Base-by-base conservation (phyloP, 495 filamentous ascomycete species). In the Aspergillus bertholletiae region DNA sequence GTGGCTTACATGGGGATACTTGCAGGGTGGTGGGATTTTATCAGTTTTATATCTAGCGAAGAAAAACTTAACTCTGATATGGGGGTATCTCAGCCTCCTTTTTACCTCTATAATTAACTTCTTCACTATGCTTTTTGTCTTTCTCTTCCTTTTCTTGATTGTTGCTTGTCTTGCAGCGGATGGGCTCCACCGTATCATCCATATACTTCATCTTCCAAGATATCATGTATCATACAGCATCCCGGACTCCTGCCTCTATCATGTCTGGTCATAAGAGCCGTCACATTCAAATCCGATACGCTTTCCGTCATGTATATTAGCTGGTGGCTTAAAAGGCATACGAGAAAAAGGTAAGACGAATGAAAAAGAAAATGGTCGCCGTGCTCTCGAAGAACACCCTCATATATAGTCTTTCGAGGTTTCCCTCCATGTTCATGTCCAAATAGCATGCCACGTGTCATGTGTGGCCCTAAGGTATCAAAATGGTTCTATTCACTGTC, bases 51-150 rank as follows among this genome's bases (percentile, higher is more conserved):
- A 30, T 63, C 50, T 63, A 57, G 30, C 60, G 53, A 62, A 55
- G 21, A 44, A 49, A 43, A 45, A 28, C 40, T 51, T 18, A 28
- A 49, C 37, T 50, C 44, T 37, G 44, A 51, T 52, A 28, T 28
- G 13, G 9, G 48, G 60, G 60, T 59, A 63, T 63, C 60, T 57
- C 50, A 49, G 54, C 48, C 47, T 51, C 54, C 51, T 54, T 37
- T 37, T 45, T 28, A 37, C 39, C 46, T 59, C 60, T 63, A 63
- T 63, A 49, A 2, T 20, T 43, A 43, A 43, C 5, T 21, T 20
- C 1, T 15, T 43, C 7, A 7, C 5, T 43, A 43, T 43, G 39
- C 20, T 43, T 12, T 8, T 43, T 22, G 7, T 43, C 6, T 22
- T 22, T 43, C 8, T 43, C 53, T 52, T 27, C 12, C 1, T 12